Percentiles rank a stretch among this genome's conserved stretches.
Conservation (phyloP, 2,329 filamentous ascomycete genomes). For the Ceratocystis ficicola region DNA sequence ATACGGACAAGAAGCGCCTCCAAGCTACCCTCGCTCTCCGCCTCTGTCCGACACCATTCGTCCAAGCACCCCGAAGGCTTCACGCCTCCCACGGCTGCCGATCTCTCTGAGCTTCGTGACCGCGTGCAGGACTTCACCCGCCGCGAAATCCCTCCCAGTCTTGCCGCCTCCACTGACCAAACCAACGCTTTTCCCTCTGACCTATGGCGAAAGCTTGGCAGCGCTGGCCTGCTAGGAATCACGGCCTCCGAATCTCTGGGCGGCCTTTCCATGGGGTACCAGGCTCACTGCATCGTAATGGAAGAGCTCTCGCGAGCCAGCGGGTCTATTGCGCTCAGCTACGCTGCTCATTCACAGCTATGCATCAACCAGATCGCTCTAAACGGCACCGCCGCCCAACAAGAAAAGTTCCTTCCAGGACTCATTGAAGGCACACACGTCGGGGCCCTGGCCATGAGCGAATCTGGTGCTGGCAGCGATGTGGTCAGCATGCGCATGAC, state of each 20-base stretch:
- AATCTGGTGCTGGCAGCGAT: constrained; percentile 81
- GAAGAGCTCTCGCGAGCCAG: constrained; percentile 87
- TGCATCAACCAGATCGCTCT: constrained; percentile 94
- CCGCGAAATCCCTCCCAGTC: constrained; percentile 71
- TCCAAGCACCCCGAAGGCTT: constrained; percentile 52
- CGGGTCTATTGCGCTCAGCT: constrained; percentile 73
- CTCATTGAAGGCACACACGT: constrained; percentile 70
- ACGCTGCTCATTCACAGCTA: constrained; percentile 89
- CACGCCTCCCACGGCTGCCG: constrained; percentile 53
- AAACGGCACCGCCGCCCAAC: constrained; percentile 71
- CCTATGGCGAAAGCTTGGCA: constrained; percentile 90
- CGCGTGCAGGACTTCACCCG: constrained; percentile 80
- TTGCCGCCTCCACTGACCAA: constrained; percentile 72
- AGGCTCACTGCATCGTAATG: constrained; percentile 90
- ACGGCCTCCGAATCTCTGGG: constrained; percentile 89
- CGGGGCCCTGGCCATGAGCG: constrained; percentile 88
- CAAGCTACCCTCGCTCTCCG: constrained; percentile 26
- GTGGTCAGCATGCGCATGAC: constrained; percentile 91
- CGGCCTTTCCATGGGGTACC: constrained; percentile 83
- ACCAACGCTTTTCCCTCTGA: constrained; percentile 76
- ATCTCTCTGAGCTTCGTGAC: constrained; percentile 70
- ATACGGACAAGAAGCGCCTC: neutral
- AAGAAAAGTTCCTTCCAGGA: constrained; percentile 64
- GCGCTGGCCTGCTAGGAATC: constrained; percentile 82
- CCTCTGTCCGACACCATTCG: constrained; percentile 38